Evolutionary conservation across 2,329 filamentous ascomycete genomes (phyloP).

Genomic region (Aspergillus sp.): DNA sequence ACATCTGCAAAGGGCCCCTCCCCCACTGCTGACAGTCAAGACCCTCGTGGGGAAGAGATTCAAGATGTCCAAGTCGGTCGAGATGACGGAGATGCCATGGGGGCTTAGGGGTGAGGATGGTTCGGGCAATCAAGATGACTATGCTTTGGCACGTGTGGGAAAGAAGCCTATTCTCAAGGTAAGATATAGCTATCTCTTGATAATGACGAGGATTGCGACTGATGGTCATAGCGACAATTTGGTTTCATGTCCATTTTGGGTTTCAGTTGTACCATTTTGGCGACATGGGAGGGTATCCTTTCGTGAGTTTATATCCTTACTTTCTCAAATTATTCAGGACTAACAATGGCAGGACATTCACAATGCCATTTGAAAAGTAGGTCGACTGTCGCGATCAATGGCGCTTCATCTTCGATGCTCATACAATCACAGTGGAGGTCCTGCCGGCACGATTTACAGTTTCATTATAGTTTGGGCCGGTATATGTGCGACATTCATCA

Average conservation of each 20-base stretch:
- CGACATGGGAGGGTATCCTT: slow-evolving; percentile 37
- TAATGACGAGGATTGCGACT: neutral
- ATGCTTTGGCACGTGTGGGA: slow-evolving; percentile 43
- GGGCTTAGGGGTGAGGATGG: too few relatives aligned
- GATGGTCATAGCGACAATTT: slow-evolving; percentile 30
- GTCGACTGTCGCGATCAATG: neutral
- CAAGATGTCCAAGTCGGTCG: too few relatives aligned
- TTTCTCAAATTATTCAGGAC: neutral
- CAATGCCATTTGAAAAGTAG: slow-evolving; percentile 18
- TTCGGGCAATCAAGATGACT: too few relatives aligned
- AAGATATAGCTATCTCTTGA: neutral
- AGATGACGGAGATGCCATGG: too few relatives aligned
- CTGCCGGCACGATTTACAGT: slow-evolving; percentile 28
- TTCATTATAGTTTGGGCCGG: slow-evolving; percentile 30
- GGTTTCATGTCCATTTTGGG: slow-evolving; percentile 37
- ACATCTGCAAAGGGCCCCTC: too few relatives aligned
- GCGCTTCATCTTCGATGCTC: neutral
- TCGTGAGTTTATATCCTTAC: slow-evolving; percentile 19
- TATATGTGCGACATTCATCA: slow-evolving; percentile 18
- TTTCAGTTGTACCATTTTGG: slow-evolving; percentile 36
- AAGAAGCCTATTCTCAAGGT: slow-evolving; percentile 47
- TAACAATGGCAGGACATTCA: slow-evolving; percentile 9
- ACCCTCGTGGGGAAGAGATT: too few relatives aligned
- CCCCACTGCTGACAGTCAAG: too few relatives aligned
- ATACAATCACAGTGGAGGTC: slow-evolving; percentile 22